These are phyloP conservation scores for Entomortierella parvispora DNA, from an alignment of 192 early-diverging fungal genomes.

Conservation along the genomic window DNA sequence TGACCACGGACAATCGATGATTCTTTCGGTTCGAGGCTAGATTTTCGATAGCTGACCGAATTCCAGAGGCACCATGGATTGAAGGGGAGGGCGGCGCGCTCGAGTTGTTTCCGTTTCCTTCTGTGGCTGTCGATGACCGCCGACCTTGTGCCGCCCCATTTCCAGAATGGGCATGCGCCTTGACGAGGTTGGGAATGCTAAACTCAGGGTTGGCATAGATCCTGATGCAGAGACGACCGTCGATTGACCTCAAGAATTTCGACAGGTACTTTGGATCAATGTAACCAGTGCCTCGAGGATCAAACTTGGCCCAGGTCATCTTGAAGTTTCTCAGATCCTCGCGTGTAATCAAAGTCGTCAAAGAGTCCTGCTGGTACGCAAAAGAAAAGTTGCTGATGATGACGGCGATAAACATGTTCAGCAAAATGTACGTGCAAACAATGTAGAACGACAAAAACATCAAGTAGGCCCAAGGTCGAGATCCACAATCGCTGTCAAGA, in stretches of 20 bases:
- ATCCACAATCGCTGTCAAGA: conserved; percentile 64
- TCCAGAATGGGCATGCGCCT: background rate
- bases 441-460: conserved; percentile 69
- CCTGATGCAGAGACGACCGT: conserved; percentile 21
- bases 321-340: conserved; percentile 71
- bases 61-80: conserved; percentile 8
- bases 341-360: conserved; percentile 63
- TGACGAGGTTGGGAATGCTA: conserved; percentile 29
- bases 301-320: conserved; percentile 60
- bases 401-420: conserved; percentile 68
- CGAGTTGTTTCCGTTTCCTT: background rate
- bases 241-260: conserved; percentile 55
- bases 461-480: conserved; percentile 59
- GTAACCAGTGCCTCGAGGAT: conserved; percentile 61
- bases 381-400: conserved; percentile 71
- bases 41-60: conserved; percentile 14
- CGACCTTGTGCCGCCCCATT: background rate
- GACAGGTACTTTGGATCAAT: conserved; percentile 58
- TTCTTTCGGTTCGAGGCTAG: conserved; percentile 5
- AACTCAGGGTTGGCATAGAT: conserved; percentile 28
- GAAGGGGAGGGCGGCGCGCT: conserved; percentile 11
- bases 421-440: conserved; percentile 70
- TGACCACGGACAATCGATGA: conserved; percentile 14
- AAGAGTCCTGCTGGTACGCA: conserved; percentile 64
- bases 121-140: background rate